Base-by-base conservation (phyloP, 345 rosid species). In the Aquilaria yunnanensis region DNA sequence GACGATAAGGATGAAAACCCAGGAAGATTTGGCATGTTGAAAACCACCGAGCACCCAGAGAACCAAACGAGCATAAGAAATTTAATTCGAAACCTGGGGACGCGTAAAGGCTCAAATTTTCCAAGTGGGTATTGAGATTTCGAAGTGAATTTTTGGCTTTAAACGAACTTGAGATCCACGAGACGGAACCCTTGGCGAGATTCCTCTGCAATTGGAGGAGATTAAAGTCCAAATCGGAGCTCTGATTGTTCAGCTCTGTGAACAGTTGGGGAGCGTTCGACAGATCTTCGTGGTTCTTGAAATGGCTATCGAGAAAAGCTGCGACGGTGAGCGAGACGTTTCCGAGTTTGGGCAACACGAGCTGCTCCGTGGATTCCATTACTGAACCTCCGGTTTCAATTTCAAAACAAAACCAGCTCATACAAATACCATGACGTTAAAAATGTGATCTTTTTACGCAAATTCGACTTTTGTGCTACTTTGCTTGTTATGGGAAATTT, bases 131-230 rank as follows among this genome's bases (percentile, higher is more conserved):
- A 64, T 51, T 63, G 62, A 83, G 70, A 32, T 76, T 73, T 32
- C 71, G 67, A 60, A 87, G 41, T 14, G 80, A 71, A 10, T 65
- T 52, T 70, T 81, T 87, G 56, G 81, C 75, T 12, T 59, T 68
- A 45, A 86, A 70, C 0, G 89, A 87, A 31, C 77, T 78, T 47
- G 83, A 81, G 72, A 89, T 85, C 91, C 94, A 89, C 4, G 89
- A 87, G 16, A 89, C 80, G 14, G 79, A 75, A 62, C 60, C 78
- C 67, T 83, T 77, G 3, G 71, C 60, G 53, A 83, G 85, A 60
- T 54, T 60, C 14, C 56, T 59, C 12, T 69, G 84, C n/a, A 87
- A 82, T 16, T 73, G 51, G 3, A 67, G 72, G 65, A 83, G 74
- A 57, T 70, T 45, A 53, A 56, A 55, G 61, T 80, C 80, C 64